A percentile compares a stretch with the other conserved stretches of the same genome.
Evolutionary conservation across 768 basidiomycete species (phyloP).

Genomic region (Suillus lakei): DNA sequence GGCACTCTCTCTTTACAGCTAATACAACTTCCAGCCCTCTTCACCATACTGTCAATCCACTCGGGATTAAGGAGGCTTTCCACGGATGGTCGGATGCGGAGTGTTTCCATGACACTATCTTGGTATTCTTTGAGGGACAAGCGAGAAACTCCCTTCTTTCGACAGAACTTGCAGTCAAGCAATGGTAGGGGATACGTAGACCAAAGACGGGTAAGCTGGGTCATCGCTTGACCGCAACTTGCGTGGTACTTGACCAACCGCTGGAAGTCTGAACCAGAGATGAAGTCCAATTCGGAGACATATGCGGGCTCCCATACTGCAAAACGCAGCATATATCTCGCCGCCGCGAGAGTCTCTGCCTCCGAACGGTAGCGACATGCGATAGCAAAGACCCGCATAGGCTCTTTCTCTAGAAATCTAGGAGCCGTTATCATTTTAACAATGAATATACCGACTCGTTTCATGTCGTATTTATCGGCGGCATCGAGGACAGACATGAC

Average conservation of each 20-base stretch:
- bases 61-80: conserved; percentile 34
- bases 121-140: conserved; percentile 36
- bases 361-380: conserved; percentile 42
- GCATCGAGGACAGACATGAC: conserved; percentile 49
- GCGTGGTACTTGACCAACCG: conserved; percentile 41
- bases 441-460: conserved; percentile 42
- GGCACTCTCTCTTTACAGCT: conserved; percentile 35
- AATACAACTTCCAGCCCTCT: conserved; percentile 34
- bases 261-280: conserved; percentile 42
- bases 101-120: conserved; percentile 37
- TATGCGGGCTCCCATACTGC: conserved; percentile 38
- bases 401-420: conserved; percentile 37
- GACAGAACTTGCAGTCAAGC: conserved; percentile 39
- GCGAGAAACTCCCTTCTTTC: conserved; percentile 39
- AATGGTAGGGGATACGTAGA: conserved; percentile 34
- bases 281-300: conserved; percentile 40
- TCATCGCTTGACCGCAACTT: conserved; percentile 38
- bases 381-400: conserved; percentile 42
- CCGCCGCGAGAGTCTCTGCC: conserved; percentile 40
- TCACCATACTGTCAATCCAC: conserved; percentile 36
- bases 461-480: conserved; percentile 57
- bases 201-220: conserved; percentile 37
- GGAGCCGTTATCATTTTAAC: conserved; percentile 37
- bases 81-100: conserved; percentile 37
- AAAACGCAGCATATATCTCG: conserved; percentile 40